Percentiles rank a stretch among this genome's conserved stretches.
Conservation (phyloP, 176 grass and related monocot species). For the Elymus sibiricus region DNA sequence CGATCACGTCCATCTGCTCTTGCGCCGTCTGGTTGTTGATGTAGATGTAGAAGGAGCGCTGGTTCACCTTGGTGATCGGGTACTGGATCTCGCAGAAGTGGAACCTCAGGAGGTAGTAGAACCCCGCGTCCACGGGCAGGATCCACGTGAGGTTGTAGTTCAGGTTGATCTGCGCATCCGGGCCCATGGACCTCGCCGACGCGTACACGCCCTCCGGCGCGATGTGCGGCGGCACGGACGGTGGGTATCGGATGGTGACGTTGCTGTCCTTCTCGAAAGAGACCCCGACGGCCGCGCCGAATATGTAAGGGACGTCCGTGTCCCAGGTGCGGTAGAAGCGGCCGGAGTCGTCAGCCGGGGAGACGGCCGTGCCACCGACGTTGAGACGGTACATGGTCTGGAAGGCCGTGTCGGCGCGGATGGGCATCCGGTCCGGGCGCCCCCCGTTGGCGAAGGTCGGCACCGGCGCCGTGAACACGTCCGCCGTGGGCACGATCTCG, state of each 20-base stretch:
- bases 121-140: constrained; percentile 35
- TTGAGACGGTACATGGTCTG: constrained; percentile 54
- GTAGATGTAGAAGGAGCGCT: constrained; percentile 39
- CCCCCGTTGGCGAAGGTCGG: constrained; percentile 14
- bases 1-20: constrained; percentile 16
- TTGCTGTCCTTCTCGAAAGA: constrained; percentile 21
- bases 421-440: not conserved
- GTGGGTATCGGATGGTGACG: constrained; percentile 30
- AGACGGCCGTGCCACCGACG: constrained; percentile 15
- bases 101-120: constrained; percentile 42
- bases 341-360: constrained; percentile 7
- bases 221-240: not conserved
- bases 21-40: constrained; percentile 44
- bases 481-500: constrained; percentile 37
- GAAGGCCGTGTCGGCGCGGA: constrained; percentile 21
- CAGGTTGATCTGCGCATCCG: constrained; percentile 1
- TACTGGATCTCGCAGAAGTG: constrained; percentile 65
- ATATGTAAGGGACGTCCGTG: constrained; percentile 22
- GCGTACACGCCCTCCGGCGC: constrained; percentile 39
- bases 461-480: not conserved
- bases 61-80: constrained; percentile 28
- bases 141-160: constrained; percentile 61
- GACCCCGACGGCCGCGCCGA: constrained; percentile 24
- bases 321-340: constrained; percentile 25
- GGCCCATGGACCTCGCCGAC: constrained; percentile 50